Evolutionary conservation across 495 filamentous ascomycete species (phyloP), one percentile per base, ranked within the genome.

Genomic region (Choiromyces venosus): DNA sequence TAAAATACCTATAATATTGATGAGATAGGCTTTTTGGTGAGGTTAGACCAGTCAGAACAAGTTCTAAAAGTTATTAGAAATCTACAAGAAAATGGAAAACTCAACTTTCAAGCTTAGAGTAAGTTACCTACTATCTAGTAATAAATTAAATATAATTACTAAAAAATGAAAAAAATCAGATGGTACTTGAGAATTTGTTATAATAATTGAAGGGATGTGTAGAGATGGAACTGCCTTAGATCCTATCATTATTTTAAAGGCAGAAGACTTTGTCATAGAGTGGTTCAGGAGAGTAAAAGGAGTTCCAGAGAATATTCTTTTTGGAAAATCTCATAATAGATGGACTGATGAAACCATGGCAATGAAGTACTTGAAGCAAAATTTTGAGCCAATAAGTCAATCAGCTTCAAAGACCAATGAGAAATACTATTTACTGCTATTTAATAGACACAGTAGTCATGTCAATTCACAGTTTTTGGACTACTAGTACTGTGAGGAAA

Each of bases 21-120:
- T 42, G 37, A 68, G 37, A 42, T 68, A 37, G 37, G 66, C 6
- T 68, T 67, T 68, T 68, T 38, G 37, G 33, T 68, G 37, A 36
- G 66, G 2, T 10, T 40, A 40, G 66, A 37, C 5, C 29, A 68
- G 44, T 40, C 38, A 37, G 66, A 37, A 5, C 29, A 38, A n/a
- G 37, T 68, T 1, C 14, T 21, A 14, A 6, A 39, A 10, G 16
- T 68, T 68, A 68, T 38, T 8, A 21, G 12, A 10, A 29, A 68
- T 0, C 37, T 29, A 68, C 3, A 18, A 6, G 66, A 42, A 36
- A 38, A 38, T 38, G 9, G 37, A 38, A 38, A 38, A 38, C 37
- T 38, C 9, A 38, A 38, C 4, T 38, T 38, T 9, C 9, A 9
- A 4, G 9, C 37, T 38, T 9, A 38, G 9, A 38, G 37, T 38